These are phyloP conservation scores for Wilhelminamyces savonicus DNA, from an alignment of 805 yeast species.

Conservation along the genomic window DNA sequence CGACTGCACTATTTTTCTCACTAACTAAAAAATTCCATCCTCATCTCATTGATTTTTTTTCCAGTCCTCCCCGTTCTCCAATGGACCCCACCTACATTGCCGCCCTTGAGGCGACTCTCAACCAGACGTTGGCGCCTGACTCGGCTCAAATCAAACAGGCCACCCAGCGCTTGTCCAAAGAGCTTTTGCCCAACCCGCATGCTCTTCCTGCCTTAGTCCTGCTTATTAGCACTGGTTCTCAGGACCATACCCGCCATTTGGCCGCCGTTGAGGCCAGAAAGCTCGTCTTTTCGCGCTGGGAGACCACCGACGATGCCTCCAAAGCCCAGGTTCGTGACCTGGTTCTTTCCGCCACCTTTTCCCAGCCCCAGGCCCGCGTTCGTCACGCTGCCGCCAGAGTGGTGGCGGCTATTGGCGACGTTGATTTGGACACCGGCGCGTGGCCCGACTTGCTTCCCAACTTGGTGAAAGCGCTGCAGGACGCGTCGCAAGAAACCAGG, in stretches of 20 bases:
- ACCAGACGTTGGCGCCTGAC: slow-evolving; percentile 76
- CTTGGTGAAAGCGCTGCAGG: slow-evolving; percentile 54
- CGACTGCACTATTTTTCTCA: too few species aligned
- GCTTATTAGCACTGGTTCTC: slow-evolving; percentile 63
- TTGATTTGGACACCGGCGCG: slow-evolving; percentile 53
- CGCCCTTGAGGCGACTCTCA: slow-evolving; percentile 72
- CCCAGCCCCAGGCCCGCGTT: slow-evolving; percentile 54
- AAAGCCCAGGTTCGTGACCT: slow-evolving; percentile 62
- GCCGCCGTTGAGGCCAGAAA: slow-evolving; percentile 98
- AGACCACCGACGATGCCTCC: slow-evolving; percentile 37
- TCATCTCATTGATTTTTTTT: too few species aligned
- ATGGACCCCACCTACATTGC: slow-evolving; percentile 71
- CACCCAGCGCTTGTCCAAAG: slow-evolving; percentile 63
- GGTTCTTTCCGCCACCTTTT: slow-evolving; percentile 65
- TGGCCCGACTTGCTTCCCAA: slow-evolving; percentile 79
- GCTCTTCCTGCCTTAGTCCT: slow-evolving; percentile 80
- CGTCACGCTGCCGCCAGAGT: slow-evolving; percentile 90
- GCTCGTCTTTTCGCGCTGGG: slow-evolving; percentile 70
- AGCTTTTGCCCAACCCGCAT: slow-evolving; percentile 58
- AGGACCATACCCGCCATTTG: slow-evolving; percentile 73
- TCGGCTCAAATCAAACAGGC: slow-evolving; percentile 79
- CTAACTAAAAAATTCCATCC: too few species aligned
- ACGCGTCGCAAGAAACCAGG: slow-evolving; percentile 47
- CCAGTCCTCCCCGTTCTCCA: too few species aligned
- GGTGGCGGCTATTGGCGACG: slow-evolving; percentile 75